phyloP scores from a whole-genome alignment of 1,139 yeast species.

The Debaryomyces robertsiae region DNA sequence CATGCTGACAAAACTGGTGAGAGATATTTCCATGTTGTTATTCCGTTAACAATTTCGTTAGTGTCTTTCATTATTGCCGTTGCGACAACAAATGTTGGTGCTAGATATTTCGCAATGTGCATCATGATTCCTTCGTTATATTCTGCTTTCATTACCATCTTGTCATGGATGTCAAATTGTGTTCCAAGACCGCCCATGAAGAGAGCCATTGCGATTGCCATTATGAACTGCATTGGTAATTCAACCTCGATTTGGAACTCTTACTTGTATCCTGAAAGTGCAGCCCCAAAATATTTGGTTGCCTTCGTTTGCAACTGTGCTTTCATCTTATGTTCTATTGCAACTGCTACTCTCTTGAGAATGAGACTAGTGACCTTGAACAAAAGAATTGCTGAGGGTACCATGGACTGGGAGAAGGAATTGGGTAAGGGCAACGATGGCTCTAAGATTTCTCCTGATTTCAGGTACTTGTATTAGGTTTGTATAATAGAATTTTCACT shows the following conservation, averaged over 20 bases:
- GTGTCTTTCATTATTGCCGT: conserved; percentile 56
- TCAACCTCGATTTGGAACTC: conserved; percentile 59
- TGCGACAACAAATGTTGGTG: conserved; percentile 57
- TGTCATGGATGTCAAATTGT: conserved; percentile 60
- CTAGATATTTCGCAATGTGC: conserved; percentile 64
- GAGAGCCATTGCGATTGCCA: conserved; percentile 54
- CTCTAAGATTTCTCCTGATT: conserved; percentile 43
- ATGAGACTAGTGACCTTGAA: conserved; percentile 41
- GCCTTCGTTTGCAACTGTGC: conserved; percentile 55
- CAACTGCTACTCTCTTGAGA: conserved; percentile 42
- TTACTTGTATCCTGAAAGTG: conserved; percentile 45
- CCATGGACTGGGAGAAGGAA: conserved; percentile 55
- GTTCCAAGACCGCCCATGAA: conserved; percentile 56
- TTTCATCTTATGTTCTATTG: conserved; percentile 43
- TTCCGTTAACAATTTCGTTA: conserved; percentile 48
- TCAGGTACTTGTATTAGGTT: conserved; percentile 39
- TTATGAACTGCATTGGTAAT: conserved; percentile 55
- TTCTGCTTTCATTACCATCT: conserved; percentile 56
- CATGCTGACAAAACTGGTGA: conserved; percentile 63
- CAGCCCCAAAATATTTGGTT: conserved; percentile 46
- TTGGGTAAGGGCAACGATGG: conserved; percentile 52
- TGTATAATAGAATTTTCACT: background rate
- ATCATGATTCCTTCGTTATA: conserved; percentile 60
- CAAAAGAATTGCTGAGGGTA: conserved; percentile 45
- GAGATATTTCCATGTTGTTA: conserved; percentile 53